Evolutionary conservation across 2,329 filamentous ascomycete genomes (phyloP).

Genomic region (Aspergillus udagawae): DNA sequence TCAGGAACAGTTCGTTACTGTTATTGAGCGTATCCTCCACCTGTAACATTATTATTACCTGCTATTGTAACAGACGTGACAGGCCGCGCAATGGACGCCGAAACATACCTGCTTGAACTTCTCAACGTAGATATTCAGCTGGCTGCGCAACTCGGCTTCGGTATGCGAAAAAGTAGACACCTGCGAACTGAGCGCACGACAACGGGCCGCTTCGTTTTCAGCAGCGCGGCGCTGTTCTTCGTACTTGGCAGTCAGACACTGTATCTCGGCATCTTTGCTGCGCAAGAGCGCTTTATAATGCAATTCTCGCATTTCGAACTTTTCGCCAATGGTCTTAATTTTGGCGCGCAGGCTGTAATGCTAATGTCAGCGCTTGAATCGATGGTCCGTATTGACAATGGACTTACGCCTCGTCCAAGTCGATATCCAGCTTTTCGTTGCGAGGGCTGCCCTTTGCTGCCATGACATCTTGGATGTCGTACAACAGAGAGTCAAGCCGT

Average conservation of each 20-base stretch:
- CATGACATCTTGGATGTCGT: conserved; percentile 83
- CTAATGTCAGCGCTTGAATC: conserved; percentile 13
- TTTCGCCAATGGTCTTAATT: conserved; percentile 88
- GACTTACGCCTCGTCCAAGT: conserved; percentile 81
- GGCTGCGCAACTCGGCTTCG: conserved; percentile 85
- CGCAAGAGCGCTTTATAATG: conserved; percentile 90
- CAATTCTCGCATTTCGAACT: conserved; percentile 91
- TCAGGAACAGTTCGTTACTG: conserved; percentile 94
- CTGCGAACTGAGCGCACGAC: conserved; percentile 81
- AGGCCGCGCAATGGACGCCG: conserved; percentile 11
- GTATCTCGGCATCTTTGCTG: conserved; percentile 92
- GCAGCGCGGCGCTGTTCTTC: conserved; percentile 88
- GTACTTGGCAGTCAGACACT: conserved; percentile 81
- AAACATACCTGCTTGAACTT: conserved; percentile 95
- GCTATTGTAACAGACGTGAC: conserved; percentile 17
- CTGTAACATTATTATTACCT: conserved; percentile 57
- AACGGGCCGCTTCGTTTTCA: conserved; percentile 73
- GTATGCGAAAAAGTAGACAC: conserved; percentile 95
- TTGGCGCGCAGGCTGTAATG: conserved; percentile 60
- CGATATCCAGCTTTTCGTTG: conserved; percentile 75
- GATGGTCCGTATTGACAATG: conserved; percentile 1
- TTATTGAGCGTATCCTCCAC: conserved; percentile 98
- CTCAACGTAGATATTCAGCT: conserved; percentile 97
- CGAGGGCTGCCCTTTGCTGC: conserved; percentile 80
- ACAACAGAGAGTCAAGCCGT: conserved; percentile 73